Evolutionary conservation across 2,329 filamentous ascomycete genomes (phyloP), one percentile per base, ranked within the genome.

Genomic region (Colletotrichum caudatum): DNA sequence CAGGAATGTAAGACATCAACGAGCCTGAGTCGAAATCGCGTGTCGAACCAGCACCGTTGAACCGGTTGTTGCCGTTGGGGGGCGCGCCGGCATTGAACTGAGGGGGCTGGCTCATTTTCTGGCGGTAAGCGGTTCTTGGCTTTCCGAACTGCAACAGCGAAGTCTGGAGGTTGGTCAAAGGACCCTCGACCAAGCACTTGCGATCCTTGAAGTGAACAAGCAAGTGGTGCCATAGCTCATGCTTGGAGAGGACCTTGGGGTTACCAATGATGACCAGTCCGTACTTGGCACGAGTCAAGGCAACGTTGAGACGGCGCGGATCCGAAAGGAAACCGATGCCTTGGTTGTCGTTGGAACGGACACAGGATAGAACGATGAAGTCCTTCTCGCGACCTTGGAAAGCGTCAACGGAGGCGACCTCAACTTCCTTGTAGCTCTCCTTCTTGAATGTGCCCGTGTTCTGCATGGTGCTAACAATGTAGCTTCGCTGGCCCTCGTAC

Each of bases 371-470:
- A 50, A 99, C 95, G 78, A 99, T 99, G 78, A 97, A 99, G 80
- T 99, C 96, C 84, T 99, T 99, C 84, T 99, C 96, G 85, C 96
- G 93, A 64, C 96, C 96, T 80, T 99, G 96, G 88, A 99, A 99
- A 26, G 96, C 96, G 85, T 99, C 96, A 48, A 99, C 96, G 0
- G 95, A 98, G 5, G 96, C 96, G 51, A 99, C 96, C 81, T 99
- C 96, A 33, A 99, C 95, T 78, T 98, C 95, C 84, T 98, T 98
- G 87, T 99, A 99, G 77, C 92, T 90, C 80, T 99, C 96, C 84
- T 99, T 99, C 85, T 97, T 98, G 86, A 97, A 98, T 0, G 94
- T 97, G 64, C 96, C 96, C 16, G 93, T 96, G 74, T 95, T 94
- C 83, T 99, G 96, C 95, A 99, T 98, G n/a, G 95, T 98, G 80